Evolutionary conservation across 78 protist genomes (phyloP).

Genomic region (Dictyostelium citrinum): DNA sequence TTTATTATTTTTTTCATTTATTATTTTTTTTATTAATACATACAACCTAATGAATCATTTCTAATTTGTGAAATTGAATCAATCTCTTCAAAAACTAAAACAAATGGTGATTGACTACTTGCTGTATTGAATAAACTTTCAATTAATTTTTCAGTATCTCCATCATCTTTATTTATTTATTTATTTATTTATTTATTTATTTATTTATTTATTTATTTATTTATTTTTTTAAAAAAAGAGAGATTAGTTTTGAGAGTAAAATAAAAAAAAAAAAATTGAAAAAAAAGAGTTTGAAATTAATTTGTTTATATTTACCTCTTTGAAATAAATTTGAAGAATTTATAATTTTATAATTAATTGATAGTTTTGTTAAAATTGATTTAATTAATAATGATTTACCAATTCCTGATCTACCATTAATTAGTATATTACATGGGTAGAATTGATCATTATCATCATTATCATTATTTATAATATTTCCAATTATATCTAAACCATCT

Average conservation of each 20-base stretch:
- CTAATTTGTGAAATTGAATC: constrained; percentile 46
- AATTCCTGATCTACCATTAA: constrained; percentile 46
- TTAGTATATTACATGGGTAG: constrained; percentile 9
- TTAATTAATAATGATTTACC: constrained; percentile 34
- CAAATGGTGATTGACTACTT: constrained; percentile 5
- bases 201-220: no score
- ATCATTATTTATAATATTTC: not conserved
- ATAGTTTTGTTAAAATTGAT: not conserved
- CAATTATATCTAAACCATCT: not conserved
- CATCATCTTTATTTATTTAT: constrained; percentile 55
- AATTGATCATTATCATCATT: not conserved
- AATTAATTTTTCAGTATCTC: constrained; percentile 48
- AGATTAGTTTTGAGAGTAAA: no score
- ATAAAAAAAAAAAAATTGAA: not conserved
- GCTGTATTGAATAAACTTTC: not conserved
- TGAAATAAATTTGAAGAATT: constrained; percentile 44
- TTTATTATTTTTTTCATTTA: not conserved
- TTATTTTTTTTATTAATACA: not conserved
- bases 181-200: no score
- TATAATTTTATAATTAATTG: not conserved
- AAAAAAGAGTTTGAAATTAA: not conserved
- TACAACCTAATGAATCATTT: not conserved
- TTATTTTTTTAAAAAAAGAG: not conserved
- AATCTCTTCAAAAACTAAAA: constrained; percentile 66
- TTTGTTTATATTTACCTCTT: not conserved